A percentile compares a stretch with the other conserved stretches of the same genome.
phyloP scores from a whole-genome alignment of 805 yeast genomes.

The Clavispora vitiphila region DNA sequence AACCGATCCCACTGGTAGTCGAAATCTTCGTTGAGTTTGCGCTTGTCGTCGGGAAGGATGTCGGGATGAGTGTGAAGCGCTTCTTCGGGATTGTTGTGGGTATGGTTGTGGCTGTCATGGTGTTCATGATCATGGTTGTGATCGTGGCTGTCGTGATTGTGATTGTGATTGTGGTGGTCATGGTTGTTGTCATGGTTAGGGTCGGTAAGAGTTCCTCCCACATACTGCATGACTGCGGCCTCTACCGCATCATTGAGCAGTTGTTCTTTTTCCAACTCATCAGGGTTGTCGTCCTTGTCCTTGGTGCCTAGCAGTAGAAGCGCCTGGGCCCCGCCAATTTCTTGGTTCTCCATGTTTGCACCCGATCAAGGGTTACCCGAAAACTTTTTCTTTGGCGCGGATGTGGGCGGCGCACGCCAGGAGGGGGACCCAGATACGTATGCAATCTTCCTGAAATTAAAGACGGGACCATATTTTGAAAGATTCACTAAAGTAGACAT shows the following conservation, averaged over 20 bases:
- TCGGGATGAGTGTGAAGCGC: conserved; percentile 1
- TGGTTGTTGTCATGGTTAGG: neutral
- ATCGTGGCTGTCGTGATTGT: conserved; percentile 7
- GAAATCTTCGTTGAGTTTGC: conserved; percentile 24
- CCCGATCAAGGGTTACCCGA: conserved; percentile 19
- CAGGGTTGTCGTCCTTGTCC: conserved; percentile 2
- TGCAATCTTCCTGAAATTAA: no score
- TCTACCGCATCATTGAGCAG: conserved; percentile 56
- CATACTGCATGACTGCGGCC: conserved; percentile 72
- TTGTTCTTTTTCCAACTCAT: conserved; percentile 21
- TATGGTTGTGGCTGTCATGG: neutral
- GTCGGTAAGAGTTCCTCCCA: conserved; percentile 52
- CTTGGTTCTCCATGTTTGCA: conserved; percentile 31
- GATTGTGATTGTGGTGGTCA: neutral
- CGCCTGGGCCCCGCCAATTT: conserved; percentile 45
- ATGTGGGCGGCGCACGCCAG: neutral
- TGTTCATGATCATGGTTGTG: neutral
- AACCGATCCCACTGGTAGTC: conserved; percentile 49
- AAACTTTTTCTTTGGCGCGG: conserved; percentile 1
- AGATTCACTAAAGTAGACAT: no score
- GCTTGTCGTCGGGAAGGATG: conserved; percentile 3
- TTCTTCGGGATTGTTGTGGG: neutral
- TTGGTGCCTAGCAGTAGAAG: conserved; percentile 37
- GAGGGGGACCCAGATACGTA: no score
- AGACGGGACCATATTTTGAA: no score